A percentile compares a stretch with the other conserved stretches of the same genome.
Evolutionary conservation across 2,329 filamentous ascomycete species (phyloP).

Genomic region (Fusarium drepaniforme): DNA sequence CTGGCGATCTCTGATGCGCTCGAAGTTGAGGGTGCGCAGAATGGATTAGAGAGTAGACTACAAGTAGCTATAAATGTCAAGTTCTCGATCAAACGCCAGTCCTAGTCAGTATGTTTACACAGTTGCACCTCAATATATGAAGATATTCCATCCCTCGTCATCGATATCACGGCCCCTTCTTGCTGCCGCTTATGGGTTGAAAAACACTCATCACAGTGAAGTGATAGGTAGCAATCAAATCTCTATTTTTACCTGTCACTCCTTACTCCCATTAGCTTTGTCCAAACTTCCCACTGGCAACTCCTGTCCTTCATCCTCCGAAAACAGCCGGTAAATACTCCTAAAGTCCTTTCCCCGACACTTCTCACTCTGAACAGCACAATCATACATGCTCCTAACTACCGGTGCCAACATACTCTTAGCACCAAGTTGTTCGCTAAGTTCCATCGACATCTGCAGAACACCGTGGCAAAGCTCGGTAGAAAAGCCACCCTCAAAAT

Average conservation of each 20-base stretch:
- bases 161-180: neutral
- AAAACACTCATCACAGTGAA: neutral
- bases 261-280: neutral
- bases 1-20: neutral
- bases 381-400: neutral
- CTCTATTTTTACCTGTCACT: neutral
- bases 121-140: neutral
- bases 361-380: neutral
- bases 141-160: neutral
- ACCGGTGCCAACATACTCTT: conserved; percentile 3
- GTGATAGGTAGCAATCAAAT: neutral
- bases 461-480: conserved; percentile 30
- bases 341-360: conserved; percentile 9
- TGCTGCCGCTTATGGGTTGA: neutral
- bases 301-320: neutral
- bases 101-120: neutral
- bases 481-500: conserved; percentile 28
- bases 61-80: neutral
- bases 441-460: conserved; percentile 16
- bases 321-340: conserved; percentile 16
- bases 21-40: neutral
- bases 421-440: neutral
- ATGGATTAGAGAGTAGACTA: neutral
- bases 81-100: neutral
- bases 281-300: neutral